Percentiles rank a stretch among this genome's conserved stretches.
phyloP scores from a whole-genome alignment of 371 early-diverging fungal genomes.

The Mortierella sp. region DNA sequence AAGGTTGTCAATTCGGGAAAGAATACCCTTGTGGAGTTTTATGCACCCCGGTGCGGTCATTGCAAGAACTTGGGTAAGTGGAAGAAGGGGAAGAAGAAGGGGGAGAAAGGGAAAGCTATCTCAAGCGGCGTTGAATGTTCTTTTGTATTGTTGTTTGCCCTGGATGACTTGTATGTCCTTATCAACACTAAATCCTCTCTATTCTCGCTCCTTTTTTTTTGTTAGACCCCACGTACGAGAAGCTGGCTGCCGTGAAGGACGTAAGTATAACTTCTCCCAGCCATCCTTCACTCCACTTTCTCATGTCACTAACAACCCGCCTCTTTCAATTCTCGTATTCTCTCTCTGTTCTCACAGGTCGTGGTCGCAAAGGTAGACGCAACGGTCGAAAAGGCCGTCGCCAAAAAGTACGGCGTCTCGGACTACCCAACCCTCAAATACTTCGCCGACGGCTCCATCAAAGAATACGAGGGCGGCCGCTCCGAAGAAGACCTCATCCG shows the following conservation, averaged over 20 bases:
- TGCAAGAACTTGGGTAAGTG: conserved; percentile 74
- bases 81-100: too few relatives aligned
- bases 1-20: conserved; percentile 41
- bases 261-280: conserved; percentile 15
- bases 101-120: too few relatives aligned
- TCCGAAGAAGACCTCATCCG: conserved; percentile 80
- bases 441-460: conserved; percentile 77
- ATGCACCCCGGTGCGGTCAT: conserved; percentile 90
- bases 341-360: conserved; percentile 26
- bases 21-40: conserved; percentile 77
- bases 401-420: conserved; percentile 70
- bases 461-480: conserved; percentile 82
- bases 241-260: conserved; percentile 60
- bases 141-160: background rate
- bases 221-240: conserved; percentile 75
- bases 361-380: conserved; percentile 93
- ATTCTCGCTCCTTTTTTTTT: background rate
- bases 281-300: background rate
- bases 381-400: conserved; percentile 65
- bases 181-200: background rate
- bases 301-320: background rate
- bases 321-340: background rate
- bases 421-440: conserved; percentile 91
- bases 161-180: background rate
- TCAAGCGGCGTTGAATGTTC: too few relatives aligned